Evolutionary conservation across 2,329 filamentous ascomycete species (phyloP), one percentile per base, ranked within the genome.

Genomic region (Trichophyton equinum): DNA sequence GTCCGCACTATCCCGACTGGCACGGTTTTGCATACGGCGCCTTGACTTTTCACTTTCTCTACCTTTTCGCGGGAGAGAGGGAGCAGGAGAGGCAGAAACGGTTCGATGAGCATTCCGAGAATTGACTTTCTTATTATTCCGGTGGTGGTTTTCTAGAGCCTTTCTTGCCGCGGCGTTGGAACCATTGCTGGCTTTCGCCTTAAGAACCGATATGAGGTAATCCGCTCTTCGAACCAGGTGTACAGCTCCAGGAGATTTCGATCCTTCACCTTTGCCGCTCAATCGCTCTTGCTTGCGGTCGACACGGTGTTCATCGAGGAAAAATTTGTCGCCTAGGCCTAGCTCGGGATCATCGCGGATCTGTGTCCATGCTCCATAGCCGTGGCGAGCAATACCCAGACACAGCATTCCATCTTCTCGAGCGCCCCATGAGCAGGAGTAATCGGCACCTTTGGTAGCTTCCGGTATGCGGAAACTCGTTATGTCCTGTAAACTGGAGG

Each of bases 341-440:
- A 99, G 82, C 36, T 96, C 91, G 1, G 83, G 77, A 69, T 99
- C 94, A 67, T 99, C 94, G 5, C 94, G 86, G 68, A 99, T 97
- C 67, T 91, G 87, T 1, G 87, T 83, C 94, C 94, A 99, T 2
- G 92, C 91, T 61, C 95, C 95, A 70, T 96, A 97, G 1, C 94
- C 94, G 70, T 99, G 92, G 61, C 87, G 85, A 66, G 91, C 86
- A 65, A 99, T 96, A 62, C 94, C 94, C 46, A 97, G 84, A 61
- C 95, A 88, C 56, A 99, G 85, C 94, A 99, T 99, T 58, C 90
- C 94, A 71, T 99, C 94, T 74, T 99, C 94, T 63, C 88, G 86
- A 1, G 90, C 85, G 58, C 91, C 91, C 94, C 94, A 99, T 27
- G 88, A 79, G 69, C 91, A 96, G 51, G 86, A 89, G 74, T 97